Percentiles rank a stretch among this genome's conserved stretches.
phyloP scores from a whole-genome alignment of 2,329 filamentous ascomycete genomes.

The Botrytis sinoallii region DNA sequence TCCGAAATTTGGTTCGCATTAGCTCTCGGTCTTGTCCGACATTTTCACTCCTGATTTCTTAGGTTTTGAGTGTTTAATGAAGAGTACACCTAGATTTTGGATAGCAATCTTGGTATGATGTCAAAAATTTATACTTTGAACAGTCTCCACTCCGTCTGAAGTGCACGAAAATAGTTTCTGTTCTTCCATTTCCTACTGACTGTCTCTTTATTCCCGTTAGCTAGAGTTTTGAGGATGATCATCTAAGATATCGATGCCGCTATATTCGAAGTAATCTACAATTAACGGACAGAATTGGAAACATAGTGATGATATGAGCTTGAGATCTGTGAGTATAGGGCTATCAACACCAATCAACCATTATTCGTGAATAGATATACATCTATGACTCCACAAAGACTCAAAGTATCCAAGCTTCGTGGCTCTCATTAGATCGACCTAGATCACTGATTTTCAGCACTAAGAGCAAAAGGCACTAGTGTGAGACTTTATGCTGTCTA shows the following conservation, averaged over 20 bases:
- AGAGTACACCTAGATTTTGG: background rate
- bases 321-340: background rate
- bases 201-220: background rate
- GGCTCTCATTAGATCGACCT: background rate
- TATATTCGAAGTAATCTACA: background rate
- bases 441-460: background rate
- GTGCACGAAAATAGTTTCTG: background rate
- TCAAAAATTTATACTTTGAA: background rate
- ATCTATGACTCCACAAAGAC: background rate
- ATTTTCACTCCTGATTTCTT: background rate
- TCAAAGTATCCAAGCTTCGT: background rate
- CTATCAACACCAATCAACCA: background rate
- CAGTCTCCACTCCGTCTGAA: background rate
- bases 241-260: background rate
- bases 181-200: background rate
- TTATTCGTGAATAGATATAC: background rate
- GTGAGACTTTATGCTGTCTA: background rate
- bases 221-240: background rate
- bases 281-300: background rate
- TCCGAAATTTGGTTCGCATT: background rate
- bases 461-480: background rate
- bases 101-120: background rate
- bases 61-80: background rate
- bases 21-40: background rate
- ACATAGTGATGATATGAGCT: background rate